phyloP scores from a whole-genome alignment of 495 filamentous ascomycete genomes.

The Penicilliopsis zonata region DNA sequence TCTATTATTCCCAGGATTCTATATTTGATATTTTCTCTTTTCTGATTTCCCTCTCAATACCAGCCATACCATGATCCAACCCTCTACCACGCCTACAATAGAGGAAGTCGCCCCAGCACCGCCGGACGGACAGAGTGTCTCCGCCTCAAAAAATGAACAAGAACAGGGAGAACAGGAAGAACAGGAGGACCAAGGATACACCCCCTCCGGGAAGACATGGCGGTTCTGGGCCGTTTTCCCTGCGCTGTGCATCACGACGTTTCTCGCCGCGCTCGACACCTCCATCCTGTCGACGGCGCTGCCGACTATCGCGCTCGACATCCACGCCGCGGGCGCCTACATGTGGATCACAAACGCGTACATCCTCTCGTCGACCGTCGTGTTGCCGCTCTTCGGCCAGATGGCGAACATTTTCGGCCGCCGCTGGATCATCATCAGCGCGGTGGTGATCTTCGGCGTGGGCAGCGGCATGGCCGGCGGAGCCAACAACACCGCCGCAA shows the following conservation, averaged over 20 bases:
- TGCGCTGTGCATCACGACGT: constrained; percentile 17
- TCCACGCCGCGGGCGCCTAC: constrained; percentile 22
- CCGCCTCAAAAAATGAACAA: too few species aligned
- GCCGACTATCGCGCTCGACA: constrained; percentile 20
- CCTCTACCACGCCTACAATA: too few species aligned
- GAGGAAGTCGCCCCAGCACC: too few species aligned
- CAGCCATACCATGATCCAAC: too few species aligned
- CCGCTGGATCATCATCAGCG: constrained; percentile 26
- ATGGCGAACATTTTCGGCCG: constrained; percentile 41
- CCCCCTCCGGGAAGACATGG: too few species aligned
- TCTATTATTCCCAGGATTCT: too few species aligned
- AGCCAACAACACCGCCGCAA: constrained; percentile 15
- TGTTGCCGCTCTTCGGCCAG: constrained; percentile 26
- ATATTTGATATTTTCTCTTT: too few species aligned
- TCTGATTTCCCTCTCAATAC: too few species aligned
- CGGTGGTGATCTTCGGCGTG: constrained; percentile 27
- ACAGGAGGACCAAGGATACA: too few species aligned
- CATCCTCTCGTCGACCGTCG: constrained; percentile 13
- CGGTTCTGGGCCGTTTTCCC: constrained; percentile 12
- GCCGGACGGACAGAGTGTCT: too few species aligned
- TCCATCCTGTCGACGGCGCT: constrained; percentile 29
- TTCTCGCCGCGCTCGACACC: constrained; percentile 21
- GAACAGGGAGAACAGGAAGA: too few species aligned
- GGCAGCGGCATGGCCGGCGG: constrained; percentile 31
- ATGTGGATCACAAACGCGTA: constrained; percentile 32